phyloP scores from a whole-genome alignment of 352 stramenopile genomes.

The Thraustochytrium striatum region DNA sequence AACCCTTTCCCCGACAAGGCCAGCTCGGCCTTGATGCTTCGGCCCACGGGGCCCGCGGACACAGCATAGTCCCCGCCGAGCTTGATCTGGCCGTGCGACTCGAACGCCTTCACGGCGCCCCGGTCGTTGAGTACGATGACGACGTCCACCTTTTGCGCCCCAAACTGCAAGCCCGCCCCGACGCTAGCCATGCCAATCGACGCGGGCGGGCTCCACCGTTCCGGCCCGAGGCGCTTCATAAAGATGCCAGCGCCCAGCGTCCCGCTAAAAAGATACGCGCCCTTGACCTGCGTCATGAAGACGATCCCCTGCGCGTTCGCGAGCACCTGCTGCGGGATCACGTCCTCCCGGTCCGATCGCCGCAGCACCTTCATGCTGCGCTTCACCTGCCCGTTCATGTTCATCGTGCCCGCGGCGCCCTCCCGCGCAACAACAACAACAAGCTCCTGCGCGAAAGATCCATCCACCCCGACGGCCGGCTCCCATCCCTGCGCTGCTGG shows the following conservation, averaged over 20 bases:
- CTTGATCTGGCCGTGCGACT: conserved; percentile 35
- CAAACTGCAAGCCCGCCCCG: conserved; percentile 10
- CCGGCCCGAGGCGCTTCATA: conserved; percentile 19
- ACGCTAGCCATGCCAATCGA: conserved; percentile 43
- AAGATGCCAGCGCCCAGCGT: conserved; percentile 35
- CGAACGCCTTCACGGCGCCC: conserved; percentile 9
- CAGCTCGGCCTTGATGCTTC: conserved; percentile 29
- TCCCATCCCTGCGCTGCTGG: too few relatives aligned
- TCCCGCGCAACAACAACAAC: too few relatives aligned
- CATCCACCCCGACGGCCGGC: too few relatives aligned
- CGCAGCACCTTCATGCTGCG: conserved; percentile 32
- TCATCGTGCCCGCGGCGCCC: conserved; percentile 34
- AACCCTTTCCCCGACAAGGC: conserved; percentile 13
- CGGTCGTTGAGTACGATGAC: conserved; percentile 43
- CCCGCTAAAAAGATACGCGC: conserved; percentile 37
- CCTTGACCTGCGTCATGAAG: conserved; percentile 46
- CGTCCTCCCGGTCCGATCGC: conserved; percentile 20
- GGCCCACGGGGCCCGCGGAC: conserved; percentile 20
- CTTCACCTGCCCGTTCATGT: conserved; percentile 40
- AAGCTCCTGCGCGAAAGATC: too few relatives aligned
- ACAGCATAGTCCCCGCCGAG: conserved; percentile 36
- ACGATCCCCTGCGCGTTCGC: conserved; percentile 16
- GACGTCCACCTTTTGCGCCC: conserved; percentile 33
- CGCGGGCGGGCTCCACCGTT: conserved; percentile 21
- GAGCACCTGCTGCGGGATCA: conserved; percentile 32